These are phyloP conservation scores for Acephala macrosclerotiorum DNA, from an alignment of 2,329 filamentous ascomycete species.

Conservation along the genomic window DNA sequence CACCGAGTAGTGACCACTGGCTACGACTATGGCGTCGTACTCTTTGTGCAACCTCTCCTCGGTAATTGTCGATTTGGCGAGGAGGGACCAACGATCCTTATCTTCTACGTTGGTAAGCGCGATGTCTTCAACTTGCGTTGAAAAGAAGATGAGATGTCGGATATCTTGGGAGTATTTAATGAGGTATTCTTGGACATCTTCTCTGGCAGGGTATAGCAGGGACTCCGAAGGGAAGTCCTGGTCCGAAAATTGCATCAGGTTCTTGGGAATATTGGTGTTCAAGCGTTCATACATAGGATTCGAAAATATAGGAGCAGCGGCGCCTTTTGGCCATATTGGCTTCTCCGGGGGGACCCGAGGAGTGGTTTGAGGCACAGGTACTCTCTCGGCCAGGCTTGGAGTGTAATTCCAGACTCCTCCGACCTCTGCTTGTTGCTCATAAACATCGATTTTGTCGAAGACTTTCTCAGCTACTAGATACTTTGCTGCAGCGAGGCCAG, in stretches of 20 bases:
- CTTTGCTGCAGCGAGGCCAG: slow-evolving; percentile 81
- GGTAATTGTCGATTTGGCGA: slow-evolving; percentile 37
- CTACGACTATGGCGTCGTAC: slow-evolving; percentile 78
- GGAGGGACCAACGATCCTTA: slow-evolving; percentile 63
- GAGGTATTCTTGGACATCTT: slow-evolving; percentile 77
- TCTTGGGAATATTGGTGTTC: slow-evolving; percentile 86
- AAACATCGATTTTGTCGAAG: slow-evolving; percentile 77
- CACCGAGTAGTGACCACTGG: slow-evolving; percentile 77
- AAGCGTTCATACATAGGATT: slow-evolving; percentile 84
- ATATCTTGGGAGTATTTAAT: slow-evolving; percentile 71
- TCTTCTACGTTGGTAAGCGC: slow-evolving; percentile 40
- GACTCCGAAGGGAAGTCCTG: slow-evolving; percentile 67
- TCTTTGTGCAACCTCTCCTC: slow-evolving; percentile 28
- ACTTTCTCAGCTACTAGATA: slow-evolving; percentile 76
- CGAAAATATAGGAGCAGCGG: slow-evolving; percentile 64
- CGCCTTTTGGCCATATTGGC: slow-evolving; percentile 58
- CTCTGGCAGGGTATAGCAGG: slow-evolving; percentile 77
- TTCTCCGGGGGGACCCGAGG: slow-evolving; percentile 68
- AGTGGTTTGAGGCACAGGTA: slow-evolving; percentile 73
- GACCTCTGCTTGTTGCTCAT: slow-evolving; percentile 78
- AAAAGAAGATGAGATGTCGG: slow-evolving; percentile 71
- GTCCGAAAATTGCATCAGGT: slow-evolving; percentile 82
- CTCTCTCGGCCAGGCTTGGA: slow-evolving; percentile 52
- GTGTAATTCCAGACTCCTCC: slow-evolving; percentile 90
- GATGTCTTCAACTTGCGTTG: slow-evolving; percentile 72